A percentile compares a stretch with the other conserved stretches of the same genome.
These are phyloP conservation scores for Lodderomyces orthopsilosis DNA, from an alignment of 1,139 yeast species.

Conservation along the genomic window DNA sequence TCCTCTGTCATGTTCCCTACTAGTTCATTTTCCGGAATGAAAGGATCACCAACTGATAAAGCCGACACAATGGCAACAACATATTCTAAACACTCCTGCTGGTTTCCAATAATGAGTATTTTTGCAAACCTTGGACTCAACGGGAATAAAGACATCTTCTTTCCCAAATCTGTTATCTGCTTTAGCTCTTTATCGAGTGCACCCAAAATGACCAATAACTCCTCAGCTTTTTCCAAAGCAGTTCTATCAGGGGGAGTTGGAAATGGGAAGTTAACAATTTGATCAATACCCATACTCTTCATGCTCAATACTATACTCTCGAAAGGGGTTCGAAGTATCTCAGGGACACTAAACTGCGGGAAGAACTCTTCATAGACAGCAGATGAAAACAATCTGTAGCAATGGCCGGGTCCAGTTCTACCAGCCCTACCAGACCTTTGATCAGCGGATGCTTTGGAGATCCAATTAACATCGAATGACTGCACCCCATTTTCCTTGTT, in stretches of 20 bases:
- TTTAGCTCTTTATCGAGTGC: constrained; percentile 60
- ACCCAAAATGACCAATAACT: constrained; percentile 67
- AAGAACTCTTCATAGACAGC: constrained; percentile 91
- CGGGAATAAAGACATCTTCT: constrained; percentile 86
- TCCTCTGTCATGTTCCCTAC: constrained; percentile 26
- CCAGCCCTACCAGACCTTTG: constrained; percentile 99
- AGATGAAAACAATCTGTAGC: constrained; percentile 90
- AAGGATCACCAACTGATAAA: constrained; percentile 91
- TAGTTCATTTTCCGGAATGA: constrained; percentile 68
- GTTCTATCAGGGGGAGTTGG: constrained; percentile 86
- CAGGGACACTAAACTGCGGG: constrained; percentile 80
- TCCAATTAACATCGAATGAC: constrained; percentile 88
- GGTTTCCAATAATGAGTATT: constrained; percentile 85
- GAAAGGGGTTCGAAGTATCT: constrained; percentile 90
- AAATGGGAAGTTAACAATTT: constrained; percentile 88
- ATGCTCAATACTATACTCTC: constrained; percentile 91
- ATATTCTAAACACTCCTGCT: constrained; percentile 80
- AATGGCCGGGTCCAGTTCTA: constrained; percentile 98
- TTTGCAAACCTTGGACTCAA: constrained; percentile 91
- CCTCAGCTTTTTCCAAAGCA: constrained; percentile 64
- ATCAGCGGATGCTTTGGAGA: constrained; percentile 92
- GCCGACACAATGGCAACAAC: constrained; percentile 90
- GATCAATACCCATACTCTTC: constrained; percentile 97
- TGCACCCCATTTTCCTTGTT: constrained; percentile 89
- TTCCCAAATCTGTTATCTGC: constrained; percentile 72